A percentile compares a stretch with the other conserved stretches of the same genome.
phyloP scores from a whole-genome alignment of 768 basidiomycete genomes.

The Rhodotorula babjevae region DNA sequence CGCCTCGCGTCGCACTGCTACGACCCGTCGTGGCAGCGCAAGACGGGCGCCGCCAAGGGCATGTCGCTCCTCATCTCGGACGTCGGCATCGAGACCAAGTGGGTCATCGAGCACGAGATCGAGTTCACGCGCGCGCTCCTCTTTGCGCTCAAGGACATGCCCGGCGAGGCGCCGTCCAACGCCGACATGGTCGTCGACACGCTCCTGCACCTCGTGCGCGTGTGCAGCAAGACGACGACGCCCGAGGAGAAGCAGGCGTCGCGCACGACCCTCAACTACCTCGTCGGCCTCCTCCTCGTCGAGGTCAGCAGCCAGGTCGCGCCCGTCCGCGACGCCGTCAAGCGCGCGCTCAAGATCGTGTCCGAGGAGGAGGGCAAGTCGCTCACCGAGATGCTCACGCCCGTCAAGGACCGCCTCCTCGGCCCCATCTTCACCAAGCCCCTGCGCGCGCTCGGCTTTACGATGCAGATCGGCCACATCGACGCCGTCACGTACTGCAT shows the following conservation, averaged over 20 bases:
- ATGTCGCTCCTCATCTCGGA: slow-evolving; percentile 73
- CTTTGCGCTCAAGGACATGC: slow-evolving; percentile 89
- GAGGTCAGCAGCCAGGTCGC: slow-evolving; percentile 83
- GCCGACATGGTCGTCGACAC: slow-evolving; percentile 72
- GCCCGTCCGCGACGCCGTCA: slow-evolving; percentile 75
- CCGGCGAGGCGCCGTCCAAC: slow-evolving; percentile 77
- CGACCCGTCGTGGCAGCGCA: slow-evolving; percentile 82
- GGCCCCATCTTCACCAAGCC: slow-evolving; percentile 93
- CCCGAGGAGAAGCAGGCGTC: slow-evolving; percentile 48
- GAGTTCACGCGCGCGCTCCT: slow-evolving; percentile 85
- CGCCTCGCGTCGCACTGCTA: slow-evolving; percentile 81
- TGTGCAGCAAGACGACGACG: slow-evolving; percentile 56
- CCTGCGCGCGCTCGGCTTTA: slow-evolving; percentile 84
- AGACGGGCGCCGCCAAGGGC: slow-evolving; percentile 82
- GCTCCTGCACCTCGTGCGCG: slow-evolving; percentile 52
- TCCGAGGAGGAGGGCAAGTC: slow-evolving; percentile 67
- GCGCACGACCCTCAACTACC: slow-evolving; percentile 51
- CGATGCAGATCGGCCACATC: slow-evolving; percentile 95
- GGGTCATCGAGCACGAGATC: slow-evolving; percentile 79
- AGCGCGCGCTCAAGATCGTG: slow-evolving; percentile 71
- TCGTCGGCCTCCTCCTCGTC: slow-evolving; percentile 70
- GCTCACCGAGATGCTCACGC: slow-evolving; percentile 71
- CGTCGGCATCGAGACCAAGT: slow-evolving; percentile 65
- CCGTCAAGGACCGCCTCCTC: slow-evolving; percentile 80
- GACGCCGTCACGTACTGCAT: slow-evolving; percentile 94